Percentiles rank a stretch among this genome's conserved stretches.
phyloP scores from a whole-genome alignment of 116 monocot genomes.

The Iris pallida region DNA sequence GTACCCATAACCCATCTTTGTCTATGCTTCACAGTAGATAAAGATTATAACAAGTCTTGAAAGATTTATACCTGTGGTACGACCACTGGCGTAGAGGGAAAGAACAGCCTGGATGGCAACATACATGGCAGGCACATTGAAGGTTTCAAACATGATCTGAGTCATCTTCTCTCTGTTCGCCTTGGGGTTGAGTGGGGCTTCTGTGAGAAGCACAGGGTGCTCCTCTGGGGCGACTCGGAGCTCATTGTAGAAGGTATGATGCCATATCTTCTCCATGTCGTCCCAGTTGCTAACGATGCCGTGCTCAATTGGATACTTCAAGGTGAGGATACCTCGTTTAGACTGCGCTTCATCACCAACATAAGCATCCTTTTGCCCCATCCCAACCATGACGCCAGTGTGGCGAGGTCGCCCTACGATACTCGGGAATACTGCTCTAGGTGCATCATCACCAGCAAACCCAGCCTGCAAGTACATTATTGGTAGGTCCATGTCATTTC shows the following conservation, averaged over 20 bases:
- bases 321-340: neutral
- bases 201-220: slow-evolving; percentile 2
- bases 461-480: neutral
- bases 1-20: too few species aligned
- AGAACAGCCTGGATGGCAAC: slow-evolving; percentile 1
- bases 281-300: slow-evolving; percentile 6
- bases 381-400: neutral
- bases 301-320: slow-evolving; percentile 2
- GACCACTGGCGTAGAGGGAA: slow-evolving; percentile 1
- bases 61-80: slow-evolving; percentile 6
- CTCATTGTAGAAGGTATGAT: slow-evolving; percentile 5
- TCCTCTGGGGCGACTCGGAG: slow-evolving; percentile 4
- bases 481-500: too few species aligned
- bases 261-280: slow-evolving; percentile 6
- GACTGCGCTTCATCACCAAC: slow-evolving; percentile 3
- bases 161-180: slow-evolving; percentile 3
- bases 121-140: slow-evolving; percentile 2
- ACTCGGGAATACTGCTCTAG: neutral
- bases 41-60: too few species aligned
- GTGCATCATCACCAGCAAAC: slow-evolving; percentile 4
- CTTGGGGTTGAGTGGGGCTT: slow-evolving; percentile 3
- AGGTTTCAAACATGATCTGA: slow-evolving; percentile 6
- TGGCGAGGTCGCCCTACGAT: neutral
- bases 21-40: too few species aligned
- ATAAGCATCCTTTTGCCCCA: slow-evolving; percentile 6